Percentiles rank a stretch among this genome's conserved stretches.
Conservation (phyloP, 2,329 filamentous ascomycete genomes). For the Botrytis cinerea region DNA sequence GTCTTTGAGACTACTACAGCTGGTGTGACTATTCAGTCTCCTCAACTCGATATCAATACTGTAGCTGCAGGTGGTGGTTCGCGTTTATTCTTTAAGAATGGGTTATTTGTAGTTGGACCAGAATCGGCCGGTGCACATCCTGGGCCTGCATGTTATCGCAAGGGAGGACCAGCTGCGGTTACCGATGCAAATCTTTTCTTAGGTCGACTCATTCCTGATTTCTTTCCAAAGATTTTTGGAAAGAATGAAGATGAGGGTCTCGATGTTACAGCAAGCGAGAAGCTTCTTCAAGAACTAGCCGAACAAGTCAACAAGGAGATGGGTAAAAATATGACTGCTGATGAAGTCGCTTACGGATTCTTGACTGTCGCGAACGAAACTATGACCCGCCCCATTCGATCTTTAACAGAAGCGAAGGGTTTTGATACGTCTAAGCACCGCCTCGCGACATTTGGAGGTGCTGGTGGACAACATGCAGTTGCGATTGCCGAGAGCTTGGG, state of each 20-base stretch:
- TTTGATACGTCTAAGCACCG: slow-evolving; percentile 88
- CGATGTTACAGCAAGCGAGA: slow-evolving; percentile 73
- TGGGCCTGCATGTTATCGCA: slow-evolving; percentile 86
- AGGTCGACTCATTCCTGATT: slow-evolving; percentile 81
- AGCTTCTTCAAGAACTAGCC: slow-evolving; percentile 73
- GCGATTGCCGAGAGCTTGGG: slow-evolving; percentile 84
- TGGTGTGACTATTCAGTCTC: slow-evolving; percentile 75
- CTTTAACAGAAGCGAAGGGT: slow-evolving; percentile 87
- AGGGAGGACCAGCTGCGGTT: slow-evolving; percentile 83
- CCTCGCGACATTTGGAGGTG: slow-evolving; percentile 90
- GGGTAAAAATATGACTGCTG: slow-evolving; percentile 69
- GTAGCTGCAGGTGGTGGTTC: slow-evolving; percentile 48
- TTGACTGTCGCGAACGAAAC: slow-evolving; percentile 88
- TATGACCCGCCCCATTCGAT: slow-evolving; percentile 88
- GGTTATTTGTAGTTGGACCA: slow-evolving; percentile 70
- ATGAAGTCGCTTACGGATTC: slow-evolving; percentile 88
- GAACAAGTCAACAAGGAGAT: slow-evolving; percentile 77
- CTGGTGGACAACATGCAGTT: slow-evolving; percentile 89
- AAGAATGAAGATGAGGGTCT: slow-evolving; percentile 81
- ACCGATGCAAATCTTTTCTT: slow-evolving; percentile 89
- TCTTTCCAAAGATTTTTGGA: slow-evolving; percentile 95
- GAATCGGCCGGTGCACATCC: slow-evolving; percentile 70
- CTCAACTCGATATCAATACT: slow-evolving; percentile 80
- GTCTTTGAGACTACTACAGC: slow-evolving; percentile 78
- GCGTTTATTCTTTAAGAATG: slow-evolving; percentile 66